These are phyloP conservation scores for Trifolium dubium DNA, from an alignment of 306 rosid species.

Conservation along the genomic window DNA sequence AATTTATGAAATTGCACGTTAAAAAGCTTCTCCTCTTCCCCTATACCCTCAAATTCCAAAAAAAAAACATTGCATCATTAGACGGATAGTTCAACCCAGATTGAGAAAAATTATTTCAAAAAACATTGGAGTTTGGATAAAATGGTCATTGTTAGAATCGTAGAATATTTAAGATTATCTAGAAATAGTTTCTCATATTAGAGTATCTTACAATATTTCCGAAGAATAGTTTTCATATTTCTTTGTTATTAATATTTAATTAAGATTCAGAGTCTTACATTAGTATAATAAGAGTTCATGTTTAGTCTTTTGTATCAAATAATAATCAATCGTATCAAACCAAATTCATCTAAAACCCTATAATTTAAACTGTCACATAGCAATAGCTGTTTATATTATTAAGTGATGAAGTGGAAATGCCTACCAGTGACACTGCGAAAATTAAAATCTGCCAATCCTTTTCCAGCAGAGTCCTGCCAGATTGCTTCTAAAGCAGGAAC, in stretches of 20 bases:
- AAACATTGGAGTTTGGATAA: slow-evolving; percentile 28
- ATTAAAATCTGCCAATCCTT: slow-evolving; percentile 94
- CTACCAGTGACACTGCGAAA: slow-evolving; percentile 94
- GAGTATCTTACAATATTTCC: not conserved
- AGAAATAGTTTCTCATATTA: not conserved
- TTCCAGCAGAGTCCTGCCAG: slow-evolving; percentile 99
- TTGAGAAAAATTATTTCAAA: slow-evolving; percentile 7
- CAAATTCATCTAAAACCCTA: slow-evolving; percentile 7
- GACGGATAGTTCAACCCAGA: not conserved
- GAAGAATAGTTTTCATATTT: not conserved
- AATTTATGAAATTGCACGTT: slow-evolving; percentile 12
- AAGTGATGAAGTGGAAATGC: slow-evolving; percentile 25
- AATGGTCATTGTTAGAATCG: slow-evolving; percentile 4
- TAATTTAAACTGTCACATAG: slow-evolving; percentile 33
- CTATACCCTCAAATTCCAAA: not conserved
- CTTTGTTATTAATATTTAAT: no score
- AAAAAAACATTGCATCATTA: not conserved
- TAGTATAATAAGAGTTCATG: not conserved
- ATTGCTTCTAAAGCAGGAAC: slow-evolving; percentile 97
- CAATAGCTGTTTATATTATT: slow-evolving; percentile 25
- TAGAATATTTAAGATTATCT: not conserved
- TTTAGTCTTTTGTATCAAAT: slow-evolving; percentile 2
- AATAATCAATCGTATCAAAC: not conserved
- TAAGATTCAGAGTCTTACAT: no score
- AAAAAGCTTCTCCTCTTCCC: slow-evolving; percentile 7